Percentiles rank a stretch among this genome's conserved stretches.
Conservation (phyloP, 2,329 filamentous ascomycete genomes). For the Ilyonectria robusta region DNA sequence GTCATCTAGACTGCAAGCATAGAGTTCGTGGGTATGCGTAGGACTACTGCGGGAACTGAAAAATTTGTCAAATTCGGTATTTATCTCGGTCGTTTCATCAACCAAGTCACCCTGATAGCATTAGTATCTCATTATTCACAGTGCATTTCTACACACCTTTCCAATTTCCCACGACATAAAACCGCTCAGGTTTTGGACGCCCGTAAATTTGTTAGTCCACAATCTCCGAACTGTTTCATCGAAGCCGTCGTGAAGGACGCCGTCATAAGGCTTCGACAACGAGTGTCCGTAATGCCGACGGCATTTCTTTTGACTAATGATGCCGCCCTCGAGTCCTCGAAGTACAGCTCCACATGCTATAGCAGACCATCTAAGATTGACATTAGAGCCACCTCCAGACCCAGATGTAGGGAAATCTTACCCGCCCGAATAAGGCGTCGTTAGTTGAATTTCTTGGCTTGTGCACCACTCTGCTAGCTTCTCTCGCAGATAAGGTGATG, state of each 20-base stretch:
- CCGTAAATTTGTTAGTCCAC: too few relatives aligned
- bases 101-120: too few relatives aligned
- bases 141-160: neutral
- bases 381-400: too few relatives aligned
- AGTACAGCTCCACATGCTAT: neutral
- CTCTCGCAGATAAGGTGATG: conserved; percentile 9
- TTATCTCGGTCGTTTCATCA: too few relatives aligned
- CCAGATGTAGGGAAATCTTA: too few relatives aligned
- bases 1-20: neutral
- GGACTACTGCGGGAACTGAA: neutral
- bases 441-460: too few relatives aligned
- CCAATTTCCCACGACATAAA: neutral
- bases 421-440: too few relatives aligned
- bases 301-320: neutral
- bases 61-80: too few relatives aligned
- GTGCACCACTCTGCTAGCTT: too few relatives aligned
- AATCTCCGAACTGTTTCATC: neutral
- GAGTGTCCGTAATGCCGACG: neutral
- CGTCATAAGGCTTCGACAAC: neutral
- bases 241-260: neutral
- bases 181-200: neutral
- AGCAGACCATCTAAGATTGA: neutral
- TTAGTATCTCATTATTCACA: neutral
- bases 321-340: neutral
- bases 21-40: neutral